Percentiles rank a stretch among this genome's conserved stretches.
These are phyloP conservation scores for Malbranchea zuffiana DNA, from an alignment of 2,329 filamentous ascomycete species.

Conservation along the genomic window DNA sequence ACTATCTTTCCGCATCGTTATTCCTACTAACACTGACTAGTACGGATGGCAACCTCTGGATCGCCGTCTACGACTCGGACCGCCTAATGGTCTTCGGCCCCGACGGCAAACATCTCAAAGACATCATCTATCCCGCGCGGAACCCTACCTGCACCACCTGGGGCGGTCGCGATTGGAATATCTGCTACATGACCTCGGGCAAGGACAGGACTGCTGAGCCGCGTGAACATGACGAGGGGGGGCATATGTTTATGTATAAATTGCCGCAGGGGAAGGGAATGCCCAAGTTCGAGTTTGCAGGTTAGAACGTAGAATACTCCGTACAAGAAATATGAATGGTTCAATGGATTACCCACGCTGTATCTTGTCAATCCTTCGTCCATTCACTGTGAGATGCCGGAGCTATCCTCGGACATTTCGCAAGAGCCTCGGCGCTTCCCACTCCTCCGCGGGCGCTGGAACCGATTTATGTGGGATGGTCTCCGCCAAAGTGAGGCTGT, in stretches of 20 bases:
- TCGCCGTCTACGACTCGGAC: constrained; percentile 26
- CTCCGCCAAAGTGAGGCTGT: too few species aligned
- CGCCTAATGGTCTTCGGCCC: constrained; percentile 28
- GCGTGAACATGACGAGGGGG: constrained; percentile 25
- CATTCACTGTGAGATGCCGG: too few species aligned
- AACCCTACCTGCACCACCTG: constrained; percentile 30
- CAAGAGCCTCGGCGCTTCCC: too few species aligned
- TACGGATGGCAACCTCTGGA: constrained; percentile 29
- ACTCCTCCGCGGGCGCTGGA: too few species aligned
- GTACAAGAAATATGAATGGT: too few species aligned
- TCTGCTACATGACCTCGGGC: constrained; percentile 25
- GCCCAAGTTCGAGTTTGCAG: constrained; percentile 28
- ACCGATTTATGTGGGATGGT: too few species aligned
- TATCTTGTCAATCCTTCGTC: too few species aligned
- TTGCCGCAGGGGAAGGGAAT: constrained; percentile 20
- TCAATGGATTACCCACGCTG: too few species aligned
- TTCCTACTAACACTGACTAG: constrained; percentile 13
- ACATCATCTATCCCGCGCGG: constrained; percentile 25
- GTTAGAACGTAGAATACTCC: too few species aligned
- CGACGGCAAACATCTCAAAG: constrained; percentile 24
- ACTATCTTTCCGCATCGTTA: background rate
- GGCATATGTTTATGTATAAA: constrained; percentile 28
- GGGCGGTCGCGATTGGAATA: constrained; percentile 27
- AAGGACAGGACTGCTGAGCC: constrained; percentile 21
- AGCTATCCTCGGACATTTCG: too few species aligned